Evolutionary conservation across 1,139 yeast species (phyloP).

Genomic region (Entelexis paramagnoliae): DNA sequence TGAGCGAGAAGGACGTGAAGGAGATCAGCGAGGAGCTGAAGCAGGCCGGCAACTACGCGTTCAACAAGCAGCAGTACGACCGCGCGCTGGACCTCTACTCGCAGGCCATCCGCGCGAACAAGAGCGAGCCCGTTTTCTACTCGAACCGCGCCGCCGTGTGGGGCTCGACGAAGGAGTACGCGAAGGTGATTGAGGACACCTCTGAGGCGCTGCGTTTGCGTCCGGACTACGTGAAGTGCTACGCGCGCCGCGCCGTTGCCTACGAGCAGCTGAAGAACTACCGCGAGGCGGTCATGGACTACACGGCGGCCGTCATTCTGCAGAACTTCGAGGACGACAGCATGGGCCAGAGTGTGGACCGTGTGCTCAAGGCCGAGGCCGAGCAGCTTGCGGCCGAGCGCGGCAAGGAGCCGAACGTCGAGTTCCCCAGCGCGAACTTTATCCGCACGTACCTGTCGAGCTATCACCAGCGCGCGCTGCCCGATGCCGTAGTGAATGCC

Average conservation of each 20-base stretch:
- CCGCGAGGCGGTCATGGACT: conserved; percentile 82
- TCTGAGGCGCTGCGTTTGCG: conserved; percentile 74
- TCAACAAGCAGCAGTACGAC: conserved; percentile 57
- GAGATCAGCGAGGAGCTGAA: conserved; percentile 69
- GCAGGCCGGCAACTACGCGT: conserved; percentile 78
- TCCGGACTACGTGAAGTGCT: conserved; percentile 85
- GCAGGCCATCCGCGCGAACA: conserved; percentile 57
- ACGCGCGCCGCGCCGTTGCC: conserved; percentile 60
- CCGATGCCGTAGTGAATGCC: conserved; percentile 30
- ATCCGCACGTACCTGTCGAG: conserved; percentile 81
- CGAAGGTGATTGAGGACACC: conserved; percentile 78
- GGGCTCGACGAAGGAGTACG: conserved; percentile 66
- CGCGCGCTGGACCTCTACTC: conserved; percentile 69
- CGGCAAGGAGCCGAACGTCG: conserved; percentile 41
- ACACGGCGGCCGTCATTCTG: conserved; percentile 52
- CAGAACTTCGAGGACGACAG: conserved; percentile 57
- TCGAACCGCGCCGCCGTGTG: conserved; percentile 95
- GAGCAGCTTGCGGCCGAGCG: conserved; percentile 48
- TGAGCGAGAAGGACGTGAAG: conserved; percentile 49
- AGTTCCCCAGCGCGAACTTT: conserved; percentile 76
- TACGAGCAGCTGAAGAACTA: conserved; percentile 70
- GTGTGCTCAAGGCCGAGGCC: conserved; percentile 72
- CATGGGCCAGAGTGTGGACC: conserved; percentile 73
- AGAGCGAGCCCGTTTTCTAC: conserved; percentile 76
- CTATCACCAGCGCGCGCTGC: conserved; percentile 36